Evolutionary conservation across 345 rosid genomes (phyloP), one percentile per base, ranked within the genome.

Genomic region (Odontarrhena argentea): DNA sequence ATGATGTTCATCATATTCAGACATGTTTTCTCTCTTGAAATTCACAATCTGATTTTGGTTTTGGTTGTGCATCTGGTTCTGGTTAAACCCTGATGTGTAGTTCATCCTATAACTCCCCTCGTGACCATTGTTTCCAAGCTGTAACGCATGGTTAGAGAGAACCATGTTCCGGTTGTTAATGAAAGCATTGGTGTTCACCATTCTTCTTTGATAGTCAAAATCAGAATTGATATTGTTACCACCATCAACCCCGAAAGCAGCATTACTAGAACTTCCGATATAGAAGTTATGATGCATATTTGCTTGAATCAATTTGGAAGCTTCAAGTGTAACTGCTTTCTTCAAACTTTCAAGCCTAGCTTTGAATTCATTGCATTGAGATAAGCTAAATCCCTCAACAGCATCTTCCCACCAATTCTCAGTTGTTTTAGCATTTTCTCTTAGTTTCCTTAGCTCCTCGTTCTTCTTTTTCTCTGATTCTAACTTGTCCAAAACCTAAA

Each of bases 401-500:
- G 87, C 85, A 1, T 76, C 47, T 63, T 82, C 79, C 95, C 88
- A 85, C 88, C 91, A 83, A 42, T 57, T 37, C 44, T 55, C 68
- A 34, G 13, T 9, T 1, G 4, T 56, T 59, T 60, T 59, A 7
- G 69, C 54, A 0, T 53, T 68, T 40, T 68, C 73, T 52, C 66
- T 73, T 26, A 74, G 48, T 37, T 60, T 44, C 10, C 57, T 80
- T 0, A 89, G 58, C 58, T 77, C 89, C 45, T 84, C 78, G 0
- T 80, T 63, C 6, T 65, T 70, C 70, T 68, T 84, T 65, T 69
- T 84, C 68, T 87, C 89, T 7, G 3, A 37, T 65, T 85, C 91
- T 42, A 87, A 36, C 41, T 79, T 55, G 7, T 8, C 24, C 15
- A 25, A 5, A 50, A 66, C 7, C 67, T 73, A 48, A 13, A 48